Percentiles rank a stretch among this genome's conserved stretches.
phyloP scores from a whole-genome alignment of 345 rosid genomes.

The Pistacia vera region DNA sequence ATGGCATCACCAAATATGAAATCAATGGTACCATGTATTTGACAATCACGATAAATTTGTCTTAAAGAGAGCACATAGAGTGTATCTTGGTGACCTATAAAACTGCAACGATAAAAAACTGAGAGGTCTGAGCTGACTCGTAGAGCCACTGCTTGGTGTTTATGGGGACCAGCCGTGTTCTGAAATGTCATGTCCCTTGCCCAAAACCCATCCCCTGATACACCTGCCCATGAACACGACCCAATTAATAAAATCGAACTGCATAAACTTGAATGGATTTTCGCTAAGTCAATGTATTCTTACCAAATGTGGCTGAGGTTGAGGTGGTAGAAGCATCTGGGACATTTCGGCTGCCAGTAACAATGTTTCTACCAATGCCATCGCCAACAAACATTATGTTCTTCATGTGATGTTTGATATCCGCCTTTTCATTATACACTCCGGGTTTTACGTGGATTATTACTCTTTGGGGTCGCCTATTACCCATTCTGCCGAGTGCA shows the following conservation, averaged over 20 bases:
- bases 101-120: conserved; percentile 64
- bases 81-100: conserved; percentile 74
- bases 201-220: conserved; percentile 79
- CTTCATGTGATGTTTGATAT: conserved; percentile 41
- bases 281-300: not conserved
- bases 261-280: too few relatives aligned
- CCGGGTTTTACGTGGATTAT: conserved; percentile 68
- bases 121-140: conserved; percentile 57
- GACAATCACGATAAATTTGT: conserved; percentile 81
- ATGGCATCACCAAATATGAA: conserved; percentile 74
- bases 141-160: conserved; percentile 71
- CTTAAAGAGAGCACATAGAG: conserved; percentile 55
- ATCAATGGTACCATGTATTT: conserved; percentile 70
- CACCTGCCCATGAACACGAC: conserved; percentile 34
- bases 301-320: conserved; percentile 74
- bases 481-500: conserved; percentile 42
- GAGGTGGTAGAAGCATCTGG: conserved; percentile 55
- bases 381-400: conserved; percentile 78
- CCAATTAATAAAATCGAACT: not conserved
- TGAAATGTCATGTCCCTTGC: conserved; percentile 75
- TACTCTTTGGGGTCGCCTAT: conserved; percentile 38
- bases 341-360: conserved; percentile 53
- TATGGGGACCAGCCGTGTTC: conserved; percentile 76
- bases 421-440: conserved; percentile 62
- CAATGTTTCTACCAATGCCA: conserved; percentile 69